phyloP scores from a whole-genome alignment of 169 alveolate species.

The Besnoitia besnoiti region DNA sequence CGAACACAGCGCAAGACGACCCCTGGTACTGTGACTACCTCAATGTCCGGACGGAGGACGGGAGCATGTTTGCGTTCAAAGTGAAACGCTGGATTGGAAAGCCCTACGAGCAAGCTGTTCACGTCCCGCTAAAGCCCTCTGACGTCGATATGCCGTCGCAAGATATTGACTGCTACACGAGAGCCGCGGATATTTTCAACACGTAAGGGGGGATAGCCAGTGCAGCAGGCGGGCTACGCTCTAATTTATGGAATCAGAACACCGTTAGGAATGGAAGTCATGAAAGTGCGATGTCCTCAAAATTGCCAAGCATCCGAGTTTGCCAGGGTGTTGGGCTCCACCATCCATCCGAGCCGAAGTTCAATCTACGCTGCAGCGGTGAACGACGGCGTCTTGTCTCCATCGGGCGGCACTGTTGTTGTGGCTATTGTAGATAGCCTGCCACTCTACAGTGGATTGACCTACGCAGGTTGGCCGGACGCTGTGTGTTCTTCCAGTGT shows the following conservation, averaged over 20 bases:
- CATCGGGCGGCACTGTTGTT: constrained; percentile 81
- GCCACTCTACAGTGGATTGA: constrained; percentile 70
- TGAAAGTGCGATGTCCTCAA: constrained; percentile 76
- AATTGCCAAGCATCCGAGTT: constrained; percentile 77
- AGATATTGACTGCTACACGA: constrained; percentile 84
- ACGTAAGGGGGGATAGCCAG: constrained; percentile 42
- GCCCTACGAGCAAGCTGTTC: constrained; percentile 68
- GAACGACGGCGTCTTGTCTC: constrained; percentile 84
- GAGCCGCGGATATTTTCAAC: constrained; percentile 82
- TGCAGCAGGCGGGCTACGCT: background rate
- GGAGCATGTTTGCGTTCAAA: constrained; percentile 68
- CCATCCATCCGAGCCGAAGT: constrained; percentile 82
- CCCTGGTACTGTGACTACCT: constrained; percentile 80
- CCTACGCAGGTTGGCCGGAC: constrained; percentile 37
- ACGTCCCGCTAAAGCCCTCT: constrained; percentile 73
- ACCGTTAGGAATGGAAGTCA: constrained; percentile 16
- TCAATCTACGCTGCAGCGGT: constrained; percentile 90
- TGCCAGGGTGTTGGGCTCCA: constrained; percentile 73
- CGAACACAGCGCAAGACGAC: constrained; percentile 72
- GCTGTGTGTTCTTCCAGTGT: background rate
- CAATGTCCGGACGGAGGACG: constrained; percentile 74
- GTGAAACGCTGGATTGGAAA: constrained; percentile 79
- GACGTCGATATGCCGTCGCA: constrained; percentile 79
- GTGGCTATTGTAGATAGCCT: constrained; percentile 72
- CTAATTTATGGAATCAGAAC: constrained; percentile 18